These are phyloP conservation scores for Decorospora gaudefroyi DNA, from an alignment of 2,329 filamentous ascomycete genomes.

Conservation along the genomic window DNA sequence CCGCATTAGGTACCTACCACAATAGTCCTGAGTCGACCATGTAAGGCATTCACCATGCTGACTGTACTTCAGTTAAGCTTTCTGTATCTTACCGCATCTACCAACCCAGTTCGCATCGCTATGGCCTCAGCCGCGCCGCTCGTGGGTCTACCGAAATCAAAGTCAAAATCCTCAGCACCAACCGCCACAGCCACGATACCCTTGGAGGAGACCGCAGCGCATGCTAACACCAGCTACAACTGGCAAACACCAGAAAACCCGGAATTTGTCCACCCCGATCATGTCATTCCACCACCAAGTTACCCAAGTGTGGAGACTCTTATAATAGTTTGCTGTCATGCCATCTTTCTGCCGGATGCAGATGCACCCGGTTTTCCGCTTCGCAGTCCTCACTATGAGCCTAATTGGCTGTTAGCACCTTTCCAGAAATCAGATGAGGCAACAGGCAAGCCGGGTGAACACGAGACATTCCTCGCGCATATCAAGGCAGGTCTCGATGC, in stretches of 20 bases:
- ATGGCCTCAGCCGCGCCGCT: constrained; percentile 41
- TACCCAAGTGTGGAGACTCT: constrained; percentile 55
- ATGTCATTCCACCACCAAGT: constrained; percentile 33
- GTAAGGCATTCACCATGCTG: neutral
- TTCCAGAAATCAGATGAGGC: constrained; percentile 63
- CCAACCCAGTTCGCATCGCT: constrained; percentile 12
- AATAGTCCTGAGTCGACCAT: constrained; percentile 1
- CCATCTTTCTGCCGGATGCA: constrained; percentile 63
- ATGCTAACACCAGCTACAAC: constrained; percentile 4
- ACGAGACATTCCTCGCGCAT: constrained; percentile 77
- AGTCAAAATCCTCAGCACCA: constrained; percentile 20
- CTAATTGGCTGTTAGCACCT: constrained; percentile 68
- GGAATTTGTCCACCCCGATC: constrained; percentile 36
- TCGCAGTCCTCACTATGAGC: constrained; percentile 42
- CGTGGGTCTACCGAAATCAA: constrained; percentile 40
- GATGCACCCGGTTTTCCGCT: constrained; percentile 33
- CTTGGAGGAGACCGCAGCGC: constrained; percentile 8
- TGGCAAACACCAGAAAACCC: constrained; percentile 16
- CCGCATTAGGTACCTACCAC: constrained; percentile 4
- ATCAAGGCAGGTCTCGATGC: constrained; percentile 65
- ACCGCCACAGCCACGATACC: constrained; percentile 12
- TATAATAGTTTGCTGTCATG: constrained; percentile 83
- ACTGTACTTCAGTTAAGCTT: constrained; percentile 2
- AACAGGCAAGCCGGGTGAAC: constrained; percentile 64
- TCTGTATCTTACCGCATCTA: constrained; percentile 15